phyloP scores from a whole-genome alignment of 345 rosid genomes.

The Microcos paniculata region DNA sequence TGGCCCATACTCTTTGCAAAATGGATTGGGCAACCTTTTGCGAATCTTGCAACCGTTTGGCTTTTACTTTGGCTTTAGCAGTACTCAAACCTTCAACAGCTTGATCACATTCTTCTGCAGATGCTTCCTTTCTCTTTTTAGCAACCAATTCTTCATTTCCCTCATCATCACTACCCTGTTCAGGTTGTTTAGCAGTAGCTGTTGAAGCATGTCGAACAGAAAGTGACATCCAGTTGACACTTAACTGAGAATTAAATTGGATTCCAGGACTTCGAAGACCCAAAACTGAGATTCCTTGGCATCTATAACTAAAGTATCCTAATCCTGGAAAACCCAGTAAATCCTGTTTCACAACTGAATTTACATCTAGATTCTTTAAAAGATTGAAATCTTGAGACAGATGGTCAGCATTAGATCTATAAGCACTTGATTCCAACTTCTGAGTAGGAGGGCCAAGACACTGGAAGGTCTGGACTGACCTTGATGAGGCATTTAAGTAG shows the following conservation, averaged over 20 bases:
- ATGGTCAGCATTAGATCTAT: conserved; percentile 25
- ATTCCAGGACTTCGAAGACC: conserved; percentile 38
- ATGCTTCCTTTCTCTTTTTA: conserved; percentile 73
- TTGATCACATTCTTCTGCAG: conserved; percentile 94
- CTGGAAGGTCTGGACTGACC: background rate
- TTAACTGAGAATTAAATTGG: conserved; percentile 36
- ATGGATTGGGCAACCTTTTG: conserved; percentile 51
- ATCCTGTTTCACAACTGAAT: conserved; percentile 31
- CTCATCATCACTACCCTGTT: conserved; percentile 33
- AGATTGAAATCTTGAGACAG: conserved; percentile 24
- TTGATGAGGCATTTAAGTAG: conserved; percentile 25
- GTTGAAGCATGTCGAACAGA: conserved; percentile 47
- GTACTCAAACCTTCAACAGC: conserved; percentile 86
- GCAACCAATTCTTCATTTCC: conserved; percentile 39
- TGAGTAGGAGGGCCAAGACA: conserved; percentile 26
- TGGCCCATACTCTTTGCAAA: conserved; percentile 53
- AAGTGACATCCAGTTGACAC: conserved; percentile 35
- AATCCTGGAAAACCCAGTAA: background rate
- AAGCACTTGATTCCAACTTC: conserved; percentile 12
- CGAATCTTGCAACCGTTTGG: conserved; percentile 63
- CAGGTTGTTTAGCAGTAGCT: conserved; percentile 58
- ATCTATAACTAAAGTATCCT: conserved; percentile 24
- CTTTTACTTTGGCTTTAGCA: conserved; percentile 85
- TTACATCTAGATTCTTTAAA: conserved; percentile 19
- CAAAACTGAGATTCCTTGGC: conserved; percentile 29